A percentile compares a stretch with the other conserved stretches of the same genome.
Evolutionary conservation across 768 basidiomycete genomes (phyloP).

Genomic region (Boletus patriciae): DNA sequence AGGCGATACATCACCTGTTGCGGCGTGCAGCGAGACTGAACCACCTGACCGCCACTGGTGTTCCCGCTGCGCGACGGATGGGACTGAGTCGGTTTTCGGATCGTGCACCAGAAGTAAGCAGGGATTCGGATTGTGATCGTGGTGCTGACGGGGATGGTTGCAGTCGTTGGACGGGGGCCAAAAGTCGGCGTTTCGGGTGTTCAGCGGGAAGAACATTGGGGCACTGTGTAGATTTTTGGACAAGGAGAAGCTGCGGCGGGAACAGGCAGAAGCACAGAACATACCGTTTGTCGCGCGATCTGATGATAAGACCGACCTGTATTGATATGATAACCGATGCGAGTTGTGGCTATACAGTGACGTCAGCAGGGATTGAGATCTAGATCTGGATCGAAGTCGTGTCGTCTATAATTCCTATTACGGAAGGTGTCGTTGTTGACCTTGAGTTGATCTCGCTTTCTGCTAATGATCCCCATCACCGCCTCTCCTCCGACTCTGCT

Average conservation of each 20-base stretch:
- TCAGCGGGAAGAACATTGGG: conserved; percentile 64
- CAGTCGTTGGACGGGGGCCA: conserved; percentile 70
- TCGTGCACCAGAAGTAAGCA: conserved; percentile 57
- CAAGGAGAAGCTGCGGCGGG: conserved; percentile 60
- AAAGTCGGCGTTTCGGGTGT: conserved; percentile 74
- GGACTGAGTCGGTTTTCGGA: conserved; percentile 81
- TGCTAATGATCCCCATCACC: conserved; percentile 5
- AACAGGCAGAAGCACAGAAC: conserved; percentile 57
- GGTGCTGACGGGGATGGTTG: conserved; percentile 3
- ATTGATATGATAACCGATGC: conserved; percentile 35
- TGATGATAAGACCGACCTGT: conserved; percentile 64
- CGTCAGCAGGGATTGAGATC: not conserved
- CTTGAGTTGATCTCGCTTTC: too few species aligned
- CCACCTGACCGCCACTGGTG: conserved; percentile 78
- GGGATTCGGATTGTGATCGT: not conserved
- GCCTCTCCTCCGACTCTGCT: not conserved
- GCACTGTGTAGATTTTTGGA: conserved; percentile 68
- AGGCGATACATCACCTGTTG: conserved; percentile 71
- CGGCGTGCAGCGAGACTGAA: conserved; percentile 58
- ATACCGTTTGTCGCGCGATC: conserved; percentile 59
- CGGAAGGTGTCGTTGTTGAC: conserved; percentile 9
- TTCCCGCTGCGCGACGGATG: conserved; percentile 66
- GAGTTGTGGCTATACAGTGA: not conserved
- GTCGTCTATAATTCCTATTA: not conserved
- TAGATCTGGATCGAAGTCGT: not conserved